Base-by-base conservation (phyloP, 1,284 basidiomycete species). In the Inonotus hispidus region DNA sequence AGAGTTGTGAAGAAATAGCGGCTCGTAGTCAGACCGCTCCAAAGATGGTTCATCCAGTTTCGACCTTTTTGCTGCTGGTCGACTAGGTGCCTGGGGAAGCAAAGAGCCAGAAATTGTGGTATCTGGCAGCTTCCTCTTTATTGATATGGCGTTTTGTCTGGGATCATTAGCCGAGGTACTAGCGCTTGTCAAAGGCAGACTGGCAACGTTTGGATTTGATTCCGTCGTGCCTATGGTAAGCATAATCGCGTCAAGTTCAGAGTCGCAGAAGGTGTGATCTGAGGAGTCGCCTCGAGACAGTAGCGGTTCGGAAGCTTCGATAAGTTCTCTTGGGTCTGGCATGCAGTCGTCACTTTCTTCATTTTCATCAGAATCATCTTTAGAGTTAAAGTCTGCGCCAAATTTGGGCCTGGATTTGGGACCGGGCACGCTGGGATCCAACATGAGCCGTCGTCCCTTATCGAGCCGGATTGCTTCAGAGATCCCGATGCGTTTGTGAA, bases 311-410 rank as follows among this genome's bases (percentile, higher is more conserved):
- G 38, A 45, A 29, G 57, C 23, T 50, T 29, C 66, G 49, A 77
- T 61, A 27, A 77, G 65, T 47, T 78, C 76, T 21, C 71, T 69
- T 39, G 77, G 69, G 21, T 77, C 76, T 0, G 82, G 81, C 16
- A 85, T 71, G 27, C 58, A 63, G 21, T 74, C 74, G 46, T 75
- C 74, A 53, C 70, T 67, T 27, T 74, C 72, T 45, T 68, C 66
- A 46, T 72, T 71, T 29, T 71, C 69, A 45, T 80, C 47, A 25
- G 41, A 45, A 5, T 49, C 74, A 27, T 71, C 72, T 57, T 87
- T 66, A 5, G 78, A n/a, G n/a, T n/a, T 70, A 55, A 87, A 78
- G 53, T 82, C 72, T n/a, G 87, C 63, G 62, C 82, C 75, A 64
- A 85, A 85, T 63, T 81, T 74, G 2, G 49, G 56, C 61, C 73